Evolutionary conservation across 108 stramenopile genomes (phyloP), one percentile per base, ranked within the genome.

Genomic region (Skeletonema grethae): DNA sequence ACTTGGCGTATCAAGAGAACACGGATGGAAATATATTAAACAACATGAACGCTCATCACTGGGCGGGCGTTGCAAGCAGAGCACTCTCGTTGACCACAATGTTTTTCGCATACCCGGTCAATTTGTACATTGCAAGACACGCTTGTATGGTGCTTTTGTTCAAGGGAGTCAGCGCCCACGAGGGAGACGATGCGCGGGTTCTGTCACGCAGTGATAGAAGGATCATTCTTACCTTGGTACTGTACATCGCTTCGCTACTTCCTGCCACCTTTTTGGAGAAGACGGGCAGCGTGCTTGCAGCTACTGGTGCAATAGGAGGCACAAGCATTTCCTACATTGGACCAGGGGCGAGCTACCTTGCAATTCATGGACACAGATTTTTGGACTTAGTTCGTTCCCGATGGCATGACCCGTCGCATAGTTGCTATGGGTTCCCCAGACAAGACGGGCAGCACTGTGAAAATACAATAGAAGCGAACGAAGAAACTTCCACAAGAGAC

Each of bases 71-170:
- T 22, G 68, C 57, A 24, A 69, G 67, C 7, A 58, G 88, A 34
- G 82, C 65, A 7, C 71, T 92, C 16, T 60, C 92, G 28, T 80
- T 81, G 15, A 76, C 71, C 13, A 90, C 90, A 9, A 95, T 95
- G 94, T 78, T 95, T 24, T 88, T 86, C 82, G 90, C 90, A 0
- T 95, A 90, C 69, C 94, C 94, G 2, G 82, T 92, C 82, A 91
- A 90, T 67, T 72, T 79, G n/a, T 95, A 89, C 73, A 88, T 95
- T 48, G 86, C 88, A 24, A 77, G 94, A 5, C 94, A 95, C 75
- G 87, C 81, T 48, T 88, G 83, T 59, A 83, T 95, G 11, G 92
- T 91, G 0, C 56, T 90, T 22, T 80, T 89, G 45, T 94, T 94
- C 65, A 60, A 89, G 61, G 92, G 92, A 38, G 76, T 86, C 20